Conservation (phyloP, 768 basidiomycete species). For the Lentinula sp. region DNA sequence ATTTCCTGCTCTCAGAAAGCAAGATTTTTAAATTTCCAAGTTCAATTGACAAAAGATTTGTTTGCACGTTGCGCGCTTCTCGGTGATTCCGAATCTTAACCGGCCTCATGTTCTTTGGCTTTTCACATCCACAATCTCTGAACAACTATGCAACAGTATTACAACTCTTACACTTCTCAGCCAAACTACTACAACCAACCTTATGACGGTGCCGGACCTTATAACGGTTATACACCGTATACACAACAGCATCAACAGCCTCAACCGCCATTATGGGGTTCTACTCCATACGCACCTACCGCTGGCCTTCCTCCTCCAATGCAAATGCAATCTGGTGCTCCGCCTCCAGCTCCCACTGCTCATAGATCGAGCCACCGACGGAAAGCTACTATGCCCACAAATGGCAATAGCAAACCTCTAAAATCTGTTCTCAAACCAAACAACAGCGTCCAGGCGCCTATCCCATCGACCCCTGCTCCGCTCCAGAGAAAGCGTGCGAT, state of each 20-base stretch:
- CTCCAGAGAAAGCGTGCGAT: slow-evolving; percentile 2
- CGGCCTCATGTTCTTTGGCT: slow-evolving; percentile 14
- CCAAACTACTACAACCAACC: background rate
- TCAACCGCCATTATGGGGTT: slow-evolving; percentile 19
- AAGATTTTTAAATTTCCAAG: background rate
- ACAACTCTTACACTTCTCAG: background rate
- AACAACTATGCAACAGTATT: background rate
- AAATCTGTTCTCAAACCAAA: background rate
- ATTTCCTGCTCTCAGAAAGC: background rate
- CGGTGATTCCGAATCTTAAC: background rate
- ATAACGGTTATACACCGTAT: slow-evolving; percentile 9
- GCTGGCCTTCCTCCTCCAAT: slow-evolving; percentile 6
- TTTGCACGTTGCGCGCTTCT: slow-evolving; percentile 15
- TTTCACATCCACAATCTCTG: slow-evolving; percentile 3
- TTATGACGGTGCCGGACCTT: background rate
- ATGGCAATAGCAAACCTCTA: background rate
- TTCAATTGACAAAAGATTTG: slow-evolving; percentile 28
- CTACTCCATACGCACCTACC: slow-evolving; percentile 23
- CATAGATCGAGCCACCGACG: slow-evolving; percentile 29
- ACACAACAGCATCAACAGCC: background rate
- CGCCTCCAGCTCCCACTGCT: slow-evolving; percentile 10
- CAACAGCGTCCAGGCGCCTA: background rate
- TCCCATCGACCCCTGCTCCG: background rate
- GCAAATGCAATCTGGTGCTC: slow-evolving; percentile 16
- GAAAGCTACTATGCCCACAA: slow-evolving; percentile 20